phyloP scores from a whole-genome alignment of 352 stramenopile genomes.

The Ochromonadaceae sp. region DNA sequence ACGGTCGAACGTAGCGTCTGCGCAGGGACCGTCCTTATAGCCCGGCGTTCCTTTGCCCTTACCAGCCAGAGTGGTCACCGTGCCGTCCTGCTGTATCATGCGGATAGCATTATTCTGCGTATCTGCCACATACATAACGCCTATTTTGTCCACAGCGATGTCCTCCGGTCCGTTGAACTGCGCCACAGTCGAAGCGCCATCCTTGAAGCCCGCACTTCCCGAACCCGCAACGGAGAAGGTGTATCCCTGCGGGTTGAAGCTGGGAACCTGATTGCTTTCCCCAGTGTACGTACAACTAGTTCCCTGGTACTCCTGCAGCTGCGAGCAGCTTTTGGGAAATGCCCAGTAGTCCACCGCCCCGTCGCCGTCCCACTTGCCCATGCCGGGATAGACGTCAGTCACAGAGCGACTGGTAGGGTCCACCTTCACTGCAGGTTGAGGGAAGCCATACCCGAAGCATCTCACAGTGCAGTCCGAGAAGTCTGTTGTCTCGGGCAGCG shows the following conservation, averaged over 20 bases:
- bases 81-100: conserved; percentile 32
- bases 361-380: background rate
- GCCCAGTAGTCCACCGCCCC: conserved; percentile 47
- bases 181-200: conserved; percentile 46
- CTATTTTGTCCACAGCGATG: conserved; percentile 67
- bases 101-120: conserved; percentile 67
- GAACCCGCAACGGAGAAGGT: conserved; percentile 69
- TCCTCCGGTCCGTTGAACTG: conserved; percentile 69
- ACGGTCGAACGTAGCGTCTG: conserved; percentile 36
- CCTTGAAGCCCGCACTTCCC: conserved; percentile 48
- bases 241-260: conserved; percentile 59
- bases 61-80: conserved; percentile 33
- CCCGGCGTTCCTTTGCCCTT: conserved; percentile 13
- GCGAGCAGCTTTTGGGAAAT: conserved; percentile 23
- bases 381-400: conserved; percentile 24
- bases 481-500: conserved; percentile 51
- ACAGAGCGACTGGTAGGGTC: conserved; percentile 27
- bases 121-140: conserved; percentile 83
- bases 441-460: conserved; percentile 63
- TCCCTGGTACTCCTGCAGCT: background rate
- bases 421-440: background rate
- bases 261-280: conserved; percentile 13
- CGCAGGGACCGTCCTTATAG: conserved; percentile 30
- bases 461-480: conserved; percentile 65
- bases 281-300: background rate